Conservation (phyloP, 2,329 filamentous ascomycete species). For the Fusarium irregulare region DNA sequence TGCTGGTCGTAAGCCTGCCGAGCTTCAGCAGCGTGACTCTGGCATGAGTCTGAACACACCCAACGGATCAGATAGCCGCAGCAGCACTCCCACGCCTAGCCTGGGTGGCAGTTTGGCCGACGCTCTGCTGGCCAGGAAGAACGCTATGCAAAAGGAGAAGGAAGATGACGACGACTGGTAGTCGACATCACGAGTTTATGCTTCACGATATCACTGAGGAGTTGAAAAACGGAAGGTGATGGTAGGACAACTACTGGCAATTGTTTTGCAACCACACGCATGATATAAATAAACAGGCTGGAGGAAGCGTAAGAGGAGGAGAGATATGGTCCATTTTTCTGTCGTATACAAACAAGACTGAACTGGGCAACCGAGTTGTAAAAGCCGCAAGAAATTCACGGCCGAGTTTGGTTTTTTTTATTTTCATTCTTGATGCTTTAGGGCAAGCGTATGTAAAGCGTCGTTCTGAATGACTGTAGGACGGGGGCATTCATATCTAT, state of each 20-base stretch:
- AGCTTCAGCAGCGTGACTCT: conserved; percentile 77
- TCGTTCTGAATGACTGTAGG: conserved; percentile 11
- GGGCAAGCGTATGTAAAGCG: conserved; percentile 26
- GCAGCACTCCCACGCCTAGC: conserved; percentile 77
- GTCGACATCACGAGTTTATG: conserved; percentile 42
- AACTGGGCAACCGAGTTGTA: conserved; percentile 43
- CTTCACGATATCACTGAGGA: conserved; percentile 39
- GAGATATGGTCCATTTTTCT: conserved; percentile 29
- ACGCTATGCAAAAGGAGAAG: conserved; percentile 77
- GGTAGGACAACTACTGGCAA: conserved; percentile 20
- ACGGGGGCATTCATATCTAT: conserved; percentile 27
- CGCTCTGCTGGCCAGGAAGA: conserved; percentile 80
- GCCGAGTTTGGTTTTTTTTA: conserved; percentile 40
- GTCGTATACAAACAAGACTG: conserved; percentile 45
- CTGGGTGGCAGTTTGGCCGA: conserved; percentile 80
- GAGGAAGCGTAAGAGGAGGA: conserved; percentile 26
- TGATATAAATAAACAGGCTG: conserved; percentile 21
- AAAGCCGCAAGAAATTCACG: conserved; percentile 36
- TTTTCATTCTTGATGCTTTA: conserved; percentile 39
- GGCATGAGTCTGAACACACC: conserved; percentile 70
- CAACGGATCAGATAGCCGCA: conserved; percentile 71
- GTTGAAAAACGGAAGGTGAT: conserved; percentile 33
- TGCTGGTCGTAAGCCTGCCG: conserved; percentile 76
- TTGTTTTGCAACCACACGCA: conserved; percentile 15
- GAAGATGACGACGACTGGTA: conserved; percentile 79